Base-by-base conservation (phyloP, 2,329 filamentous ascomycete species). In the Ramularia collo-cygni region DNA sequence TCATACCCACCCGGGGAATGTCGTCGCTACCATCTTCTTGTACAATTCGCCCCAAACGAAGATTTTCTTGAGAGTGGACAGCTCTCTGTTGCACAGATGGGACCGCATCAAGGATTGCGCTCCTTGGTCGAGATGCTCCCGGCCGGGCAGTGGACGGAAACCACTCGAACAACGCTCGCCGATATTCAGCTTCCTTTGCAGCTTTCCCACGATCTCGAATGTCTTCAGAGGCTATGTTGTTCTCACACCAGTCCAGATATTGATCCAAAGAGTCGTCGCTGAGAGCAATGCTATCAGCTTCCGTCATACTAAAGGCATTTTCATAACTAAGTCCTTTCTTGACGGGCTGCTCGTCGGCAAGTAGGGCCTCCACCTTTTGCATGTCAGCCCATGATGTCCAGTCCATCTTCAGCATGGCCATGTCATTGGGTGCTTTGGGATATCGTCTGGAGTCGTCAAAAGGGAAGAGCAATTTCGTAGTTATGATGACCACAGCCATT, bases 191-290 rank as follows among this genome's bases (percentile, higher is more conserved):
- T 16, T 62, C 59, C 28, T 48, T 38, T 15, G 48, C 53, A 41
- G 51, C 47, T 15, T 55, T 52, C 10, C 56, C 58, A 8, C 57
- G 53, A 21, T 62, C 58, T 9, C 60, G 52, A 12, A 62, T 52
- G 37, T 63, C 60, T 40, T 73, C 67, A 46, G 70, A 67, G 32
- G 77, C 61, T 69, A 79, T 85, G 31, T 72, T 81, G 42, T 72
- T 70, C 56, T 85, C 79, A 57, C 84, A 89, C 79, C 83, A 92
- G 60, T 86, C 77, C 62, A 93, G 70, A 55, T 88, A 90, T 43
- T 83, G 75, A 53, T 89, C 83, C 27, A 90, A 65, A 47, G 83
- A 72, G 15, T 71, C 64, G 4, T 70, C 64, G 2, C 65, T 69
- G 76, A 89, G 80, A 1, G 65, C 59, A 28, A 80, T 70, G 7